phyloP scores from a whole-genome alignment of 345 rosid genomes.

The Dipteronia sinensis region DNA sequence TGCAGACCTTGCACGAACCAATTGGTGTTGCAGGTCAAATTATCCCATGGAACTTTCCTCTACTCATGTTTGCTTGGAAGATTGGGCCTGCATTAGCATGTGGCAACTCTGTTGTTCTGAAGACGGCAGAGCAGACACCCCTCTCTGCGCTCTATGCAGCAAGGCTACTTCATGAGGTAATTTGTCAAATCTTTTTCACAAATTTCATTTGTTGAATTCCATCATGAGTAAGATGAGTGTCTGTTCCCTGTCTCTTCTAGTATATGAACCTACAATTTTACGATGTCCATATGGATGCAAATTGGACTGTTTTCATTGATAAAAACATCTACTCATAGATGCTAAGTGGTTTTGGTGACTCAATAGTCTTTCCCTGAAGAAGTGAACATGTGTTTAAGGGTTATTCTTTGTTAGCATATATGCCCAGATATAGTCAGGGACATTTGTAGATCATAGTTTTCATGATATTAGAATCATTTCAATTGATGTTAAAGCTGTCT shows the following conservation, averaged over 20 bases:
- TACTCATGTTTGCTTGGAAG: constrained; percentile 88
- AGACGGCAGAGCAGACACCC: constrained; percentile 95
- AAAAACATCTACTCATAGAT: not conserved
- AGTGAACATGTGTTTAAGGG: not conserved
- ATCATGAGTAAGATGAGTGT: not conserved
- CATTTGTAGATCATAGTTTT: not conserved
- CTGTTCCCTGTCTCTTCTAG: not conserved
- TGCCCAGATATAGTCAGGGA: not conserved
- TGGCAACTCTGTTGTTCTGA: constrained; percentile 83
- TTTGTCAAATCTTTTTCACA: constrained; percentile 7
- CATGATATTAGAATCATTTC: not conserved
- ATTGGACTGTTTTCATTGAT: constrained; percentile 3
- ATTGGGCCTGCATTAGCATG: constrained; percentile 92
- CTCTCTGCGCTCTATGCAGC: constrained; percentile 68
- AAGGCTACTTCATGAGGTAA: constrained; percentile 77
- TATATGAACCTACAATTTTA: not conserved
- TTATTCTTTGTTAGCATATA: too few species aligned
- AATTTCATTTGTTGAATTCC: not conserved
- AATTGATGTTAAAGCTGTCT: constrained; percentile 1
- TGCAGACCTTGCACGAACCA: constrained; percentile 88
- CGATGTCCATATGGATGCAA: not conserved
- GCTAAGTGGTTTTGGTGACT: not conserved
- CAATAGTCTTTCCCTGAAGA: not conserved
- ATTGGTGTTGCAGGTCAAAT: constrained; percentile 96
- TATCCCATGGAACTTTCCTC: constrained; percentile 98